Evolutionary conservation across 2,329 filamentous ascomycete genomes (phyloP).

Genomic region (Microthyrium microscopicum): DNA sequence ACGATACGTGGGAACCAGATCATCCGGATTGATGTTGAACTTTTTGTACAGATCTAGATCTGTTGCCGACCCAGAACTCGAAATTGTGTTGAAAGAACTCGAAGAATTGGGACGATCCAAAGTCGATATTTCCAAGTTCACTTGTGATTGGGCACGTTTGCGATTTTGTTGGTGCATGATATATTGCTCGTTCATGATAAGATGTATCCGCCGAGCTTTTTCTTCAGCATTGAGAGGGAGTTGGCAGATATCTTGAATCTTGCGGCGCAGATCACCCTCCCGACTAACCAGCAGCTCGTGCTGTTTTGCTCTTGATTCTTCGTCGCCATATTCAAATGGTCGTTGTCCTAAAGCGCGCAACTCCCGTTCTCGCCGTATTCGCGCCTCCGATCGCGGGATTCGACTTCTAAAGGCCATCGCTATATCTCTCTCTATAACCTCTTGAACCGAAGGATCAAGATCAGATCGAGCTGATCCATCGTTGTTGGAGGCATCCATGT

Average conservation of each 20-base stretch:
- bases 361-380: no score
- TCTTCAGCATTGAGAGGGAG: constrained; percentile 27
- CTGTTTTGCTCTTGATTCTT: no score
- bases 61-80: not conserved
- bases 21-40: constrained; percentile 17
- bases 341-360: no score
- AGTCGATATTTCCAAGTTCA: constrained; percentile 1
- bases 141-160: not conserved
- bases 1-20: constrained; percentile 19
- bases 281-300: no score
- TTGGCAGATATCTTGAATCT: constrained; percentile 30
- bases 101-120: not conserved
- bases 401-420: no score
- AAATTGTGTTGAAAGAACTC: not conserved
- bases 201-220: constrained; percentile 32
- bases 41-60: constrained; percentile 18
- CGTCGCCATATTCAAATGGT: no score
- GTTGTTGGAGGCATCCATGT: no score
- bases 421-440: no score
- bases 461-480: no score
- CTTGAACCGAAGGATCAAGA: no score
- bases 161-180: constrained; percentile 1
- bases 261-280: constrained; percentile 25
- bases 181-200: constrained; percentile 33
- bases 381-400: no score